Evolutionary conservation across 306 rosid genomes (phyloP), one percentile per base, ranked within the genome.

Genomic region (Prunus salicina): DNA sequence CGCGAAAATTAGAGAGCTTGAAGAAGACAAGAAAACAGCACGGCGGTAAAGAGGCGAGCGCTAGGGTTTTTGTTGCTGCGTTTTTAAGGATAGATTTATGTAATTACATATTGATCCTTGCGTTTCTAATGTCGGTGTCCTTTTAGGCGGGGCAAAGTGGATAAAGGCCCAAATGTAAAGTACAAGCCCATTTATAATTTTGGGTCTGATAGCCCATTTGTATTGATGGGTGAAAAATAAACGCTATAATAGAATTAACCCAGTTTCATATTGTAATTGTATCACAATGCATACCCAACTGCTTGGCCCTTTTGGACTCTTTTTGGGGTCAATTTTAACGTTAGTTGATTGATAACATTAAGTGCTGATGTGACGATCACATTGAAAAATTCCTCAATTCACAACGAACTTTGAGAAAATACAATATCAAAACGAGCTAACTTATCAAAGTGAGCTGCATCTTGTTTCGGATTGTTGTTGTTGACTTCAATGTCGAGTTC

Each of bases 351-450:
- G 2, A 0, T 34, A 34, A 34, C 0, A 34, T 34, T 6, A 34
- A 0, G 41, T 5, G 2, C 0, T 2, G 6, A 1, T 34, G 8
- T 34, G 41, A 6, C 2, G 2, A 34, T 34, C 0, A 34, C 1
- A 34, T 2, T 34, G 41, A 6, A 34, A 32, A 34, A 34, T 34
- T 34, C 41, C 0, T 24, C 27, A 56, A 56, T 3, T 12, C 27
- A 56, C 3, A 55, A 9, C 13, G 3, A n/a, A 8, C 12, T 8
- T 56, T 56, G 6, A 20, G 62, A 56, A 13, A 5, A 55, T 8
- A 12, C 11, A 55, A n/a, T 22, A 4, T 1, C 61, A 8, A n/a
- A n/a, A 8, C 61, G 14, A 55, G 22, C 11, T 56, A 9, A 19
- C 27, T 55, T 55, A 55, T 55, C 27, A 0, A 55, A n/a, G 61